Base-by-base conservation (phyloP, 1,139 yeast genomes). In the Yamadazyma blattariae region DNA sequence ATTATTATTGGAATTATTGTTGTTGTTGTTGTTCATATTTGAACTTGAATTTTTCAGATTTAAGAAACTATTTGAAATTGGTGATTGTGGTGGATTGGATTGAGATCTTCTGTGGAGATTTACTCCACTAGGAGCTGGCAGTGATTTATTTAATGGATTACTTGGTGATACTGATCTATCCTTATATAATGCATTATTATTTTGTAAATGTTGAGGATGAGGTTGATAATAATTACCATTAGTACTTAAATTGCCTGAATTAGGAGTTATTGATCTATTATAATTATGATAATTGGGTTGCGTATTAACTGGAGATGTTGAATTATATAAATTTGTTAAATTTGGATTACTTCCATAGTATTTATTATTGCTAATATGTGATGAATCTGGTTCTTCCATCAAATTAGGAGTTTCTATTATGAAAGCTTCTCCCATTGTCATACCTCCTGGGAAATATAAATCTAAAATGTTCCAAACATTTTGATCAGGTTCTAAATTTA, bases 401-500 rank as follows among this genome's bases (percentile, higher is more conserved):
- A n/a, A n/a, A 8, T 35, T 44, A 2, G 75, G 73, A 0, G 65
- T 58, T 18, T 75, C 83, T 10, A 84, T 69, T 2, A 83, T 53
- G 15, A 85, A 66, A 0, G 95, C 86, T 39, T 84, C 89, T 15
- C 63, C 60, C 74, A 83, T 76, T 2, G 58, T 44, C 90, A 84
- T 85, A 0, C 90, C 90, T 13, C 65, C 56, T 0, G 92, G 89
- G 50, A 64, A 85, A 48, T 74, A 71, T 21, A 63, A 63, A 40
- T 83, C 89, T 14, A 86, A 48, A 0, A 84, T 46, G 9, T 64
- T 59, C 75, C 79, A 79, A 2, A 86, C 80, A 23, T 66, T 55
- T 36, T 74, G 77, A 51, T 86, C 94, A 0, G 95, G 88, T 38
- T 76, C 81, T 15, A 83, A 55, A n/a, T 58, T 56, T 17, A 54